Evolutionary conservation across 2,329 filamentous ascomycete species (phyloP), one percentile per base, ranked within the genome.

Genomic region (Cercospora janseana): DNA sequence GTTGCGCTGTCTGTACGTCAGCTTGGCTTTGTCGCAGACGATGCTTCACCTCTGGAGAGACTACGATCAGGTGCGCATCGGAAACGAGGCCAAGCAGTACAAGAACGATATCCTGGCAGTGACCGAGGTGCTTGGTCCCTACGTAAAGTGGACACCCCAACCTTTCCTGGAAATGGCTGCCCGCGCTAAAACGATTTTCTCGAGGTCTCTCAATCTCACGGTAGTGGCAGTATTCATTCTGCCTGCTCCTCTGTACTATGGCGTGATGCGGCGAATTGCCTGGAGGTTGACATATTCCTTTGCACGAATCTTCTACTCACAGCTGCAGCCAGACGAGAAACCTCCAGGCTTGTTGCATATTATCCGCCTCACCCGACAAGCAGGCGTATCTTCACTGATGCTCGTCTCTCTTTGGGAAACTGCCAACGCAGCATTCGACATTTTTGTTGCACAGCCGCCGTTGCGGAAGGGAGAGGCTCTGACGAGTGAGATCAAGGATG

Each of bases 381-480:
- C 53, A 0, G 38, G 56, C 28, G 64, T 79, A 77, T 82, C 87
- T 3, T 85, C 87, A 1, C 76, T 80, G 20, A 66, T 93, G 44
- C 72, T 96, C 9, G 74, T 82, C 10, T 67, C 87, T 15, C 70
- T 94, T 24, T 95, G 91, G 89, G 79, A 88, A 50, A 74, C 85
- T 18, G 82, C 84, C 31, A 94, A 93, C 65, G 73, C 80, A 21
- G 80, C 87, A 20, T 95, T 96, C 66, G 85, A 86, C 4, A 71
- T 84, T n/a, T 90, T 89, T 68, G 81, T 95, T 63, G 82, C 84
- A 20, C 85, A 86, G 66, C 82, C 87, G 60, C 92, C 92, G 0
- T 67, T 95, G 46, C 95, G 95, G 73, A 87, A 87, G 59, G 85
- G 80, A n/a, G 80, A 85, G 62, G 90, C 91, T 3, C 79, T 97